Conservation (phyloP, 2,329 filamentous ascomycete species). For the Calonectria leucothoes region DNA sequence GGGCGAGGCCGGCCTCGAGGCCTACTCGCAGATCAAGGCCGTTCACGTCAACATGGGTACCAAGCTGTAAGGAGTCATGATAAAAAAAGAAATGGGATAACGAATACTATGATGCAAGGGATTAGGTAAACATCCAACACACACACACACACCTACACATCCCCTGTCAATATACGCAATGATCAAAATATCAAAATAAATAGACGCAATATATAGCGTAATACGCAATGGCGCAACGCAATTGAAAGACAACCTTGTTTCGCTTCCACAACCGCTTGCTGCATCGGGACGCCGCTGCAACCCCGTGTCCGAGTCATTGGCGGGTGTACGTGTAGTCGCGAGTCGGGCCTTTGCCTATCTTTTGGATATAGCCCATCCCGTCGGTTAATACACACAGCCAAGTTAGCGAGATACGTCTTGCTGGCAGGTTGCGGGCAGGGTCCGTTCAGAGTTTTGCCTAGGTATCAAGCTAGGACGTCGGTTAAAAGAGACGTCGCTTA, state of each 20-base stretch:
- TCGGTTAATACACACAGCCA: not conserved
- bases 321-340: not conserved
- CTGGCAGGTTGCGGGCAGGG: not conserved
- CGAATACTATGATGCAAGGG: not conserved
- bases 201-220: not conserved
- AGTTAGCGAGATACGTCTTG: not conserved
- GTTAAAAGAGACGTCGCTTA: slow-evolving; percentile 1
- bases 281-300: not conserved
- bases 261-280: not conserved
- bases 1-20: slow-evolving; percentile 56
- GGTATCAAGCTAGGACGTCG: not conserved
- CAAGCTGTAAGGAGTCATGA: slow-evolving; percentile 36
- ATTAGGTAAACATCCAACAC: too few relatives aligned
- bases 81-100: not conserved
- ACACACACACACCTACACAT: too few relatives aligned
- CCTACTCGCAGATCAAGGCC: slow-evolving; percentile 55
- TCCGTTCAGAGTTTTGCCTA: not conserved
- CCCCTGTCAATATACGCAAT: too few relatives aligned
- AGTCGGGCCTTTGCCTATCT: not conserved
- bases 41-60: slow-evolving; percentile 48
- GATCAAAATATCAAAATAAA: not conserved
- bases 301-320: not conserved
- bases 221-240: not conserved
- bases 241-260: not conserved
- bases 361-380: not conserved